These are phyloP conservation scores for Saccharomycopsis sp. DNA, from an alignment of 805 yeast species.

Conservation along the genomic window DNA sequence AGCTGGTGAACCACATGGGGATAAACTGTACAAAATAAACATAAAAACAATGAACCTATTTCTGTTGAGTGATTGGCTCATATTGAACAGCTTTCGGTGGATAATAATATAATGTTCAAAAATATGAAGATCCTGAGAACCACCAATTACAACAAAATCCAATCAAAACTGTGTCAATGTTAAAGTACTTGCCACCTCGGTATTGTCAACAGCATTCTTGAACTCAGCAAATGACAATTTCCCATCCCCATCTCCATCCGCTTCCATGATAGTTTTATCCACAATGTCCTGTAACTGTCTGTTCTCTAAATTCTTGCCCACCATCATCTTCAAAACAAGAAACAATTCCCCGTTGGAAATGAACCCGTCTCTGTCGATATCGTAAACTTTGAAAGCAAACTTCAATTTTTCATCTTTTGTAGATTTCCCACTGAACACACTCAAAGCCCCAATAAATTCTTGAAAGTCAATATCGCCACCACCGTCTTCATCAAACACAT, in stretches of 20 bases:
- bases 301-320: conserved; percentile 80
- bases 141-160: too few relatives aligned
- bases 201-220: conserved; percentile 48
- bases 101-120: too few relatives aligned
- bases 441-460: conserved; percentile 80
- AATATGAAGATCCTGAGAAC: too few relatives aligned
- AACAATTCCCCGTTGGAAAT: conserved; percentile 93
- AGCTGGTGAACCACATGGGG: too few relatives aligned
- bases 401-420: conserved; percentile 69
- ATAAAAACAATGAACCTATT: too few relatives aligned
- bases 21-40: too few relatives aligned
- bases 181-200: conserved; percentile 50
- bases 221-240: conserved; percentile 81
- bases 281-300: conserved; percentile 90
- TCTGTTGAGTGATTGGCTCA: too few relatives aligned
- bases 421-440: conserved; percentile 82
- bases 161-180: conserved; percentile 40
- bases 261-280: conserved; percentile 93
- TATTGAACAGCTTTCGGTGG: too few relatives aligned
- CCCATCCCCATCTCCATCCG: conserved; percentile 83
- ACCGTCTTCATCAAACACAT: conserved; percentile 87
- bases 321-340: conserved; percentile 92
- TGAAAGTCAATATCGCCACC: conserved; percentile 92
- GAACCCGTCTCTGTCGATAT: conserved; percentile 89
- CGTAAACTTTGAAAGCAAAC: conserved; percentile 91